Evolutionary conservation across 805 yeast species (phyloP), one percentile per base, ranked within the genome.

Genomic region (Starmerella floricola): DNA sequence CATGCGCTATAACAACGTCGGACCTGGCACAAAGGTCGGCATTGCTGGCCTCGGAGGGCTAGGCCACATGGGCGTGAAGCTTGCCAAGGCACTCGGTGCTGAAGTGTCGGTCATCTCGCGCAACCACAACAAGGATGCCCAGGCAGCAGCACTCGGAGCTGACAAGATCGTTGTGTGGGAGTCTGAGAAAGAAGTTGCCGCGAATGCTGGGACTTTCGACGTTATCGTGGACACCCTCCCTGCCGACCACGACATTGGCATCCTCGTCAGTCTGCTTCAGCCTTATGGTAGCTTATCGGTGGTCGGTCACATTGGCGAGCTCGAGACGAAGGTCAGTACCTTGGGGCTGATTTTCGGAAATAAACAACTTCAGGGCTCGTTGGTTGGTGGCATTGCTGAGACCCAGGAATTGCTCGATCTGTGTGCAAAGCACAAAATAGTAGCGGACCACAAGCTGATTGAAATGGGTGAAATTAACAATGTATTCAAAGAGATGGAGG

Each of bases 1-100:
- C 40, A 60, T 80, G 50, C 64, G 55, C 40, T 61, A 65, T 56
- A 63, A 65, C 43, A 68, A 68, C 32, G 65, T 63, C 50, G 72
- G 69, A 43, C 65, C 67, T 34, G 74, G 74, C 40, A 64, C 64
- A 47, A 69, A 62, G 38, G 77, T 76, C 40, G 82, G 78, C 38
- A 59, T 76, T 44, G 68, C 71, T 45, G 81, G 81, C 41, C 67
- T 77, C 47, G 83, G 83, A 38, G 82, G 83, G 28, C 65, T 77
- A 41, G 82, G 83, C 36, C 79, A 74, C 62, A 66, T 74, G 66
- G 78, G 71, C n/a, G 59, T 76, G 40, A 66, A 68, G 57, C 71
- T 72, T 51, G 76, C 80, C 35, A 66, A 65, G 46, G 79, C 81
- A 2, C 55, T 77, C 48, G 82, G 81, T 28, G 76, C 78, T 24